Percentiles rank a stretch among this genome's conserved stretches.
Conservation (phyloP, 192 early-diverging fungal genomes). For the Obelidium mucronatum region DNA sequence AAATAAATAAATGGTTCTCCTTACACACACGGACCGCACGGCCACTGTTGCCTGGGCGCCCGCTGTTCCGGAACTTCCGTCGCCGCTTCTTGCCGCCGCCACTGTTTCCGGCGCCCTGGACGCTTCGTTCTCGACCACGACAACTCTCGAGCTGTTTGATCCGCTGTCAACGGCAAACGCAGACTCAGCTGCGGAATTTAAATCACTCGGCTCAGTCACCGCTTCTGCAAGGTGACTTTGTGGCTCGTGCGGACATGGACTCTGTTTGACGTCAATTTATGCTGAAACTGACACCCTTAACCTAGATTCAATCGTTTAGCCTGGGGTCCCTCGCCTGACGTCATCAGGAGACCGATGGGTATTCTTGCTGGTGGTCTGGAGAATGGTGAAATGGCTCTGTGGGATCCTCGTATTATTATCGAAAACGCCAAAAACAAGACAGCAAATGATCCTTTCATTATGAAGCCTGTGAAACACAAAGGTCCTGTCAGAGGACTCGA, state of each 20-base stretch:
- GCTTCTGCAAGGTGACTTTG: constrained; percentile 68
- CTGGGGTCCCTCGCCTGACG: constrained; percentile 64
- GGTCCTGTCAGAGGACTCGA: constrained; percentile 91
- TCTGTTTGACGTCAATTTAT: not conserved
- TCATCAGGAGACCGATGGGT: constrained; percentile 63
- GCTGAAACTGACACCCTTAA: not conserved
- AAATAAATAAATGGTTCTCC: not conserved
- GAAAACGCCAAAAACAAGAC: constrained; percentile 54
- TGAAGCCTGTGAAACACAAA: constrained; percentile 76
- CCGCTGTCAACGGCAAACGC: constrained; percentile 57
- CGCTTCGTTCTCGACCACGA: constrained; percentile 89
- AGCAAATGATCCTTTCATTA: constrained; percentile 61
- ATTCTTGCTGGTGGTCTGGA: constrained; percentile 94
- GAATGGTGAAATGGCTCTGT: constrained; percentile 89
- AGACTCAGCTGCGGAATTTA: no score
- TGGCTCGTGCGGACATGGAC: not conserved
- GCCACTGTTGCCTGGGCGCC: constrained; percentile 90
- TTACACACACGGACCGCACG: constrained; percentile 70
- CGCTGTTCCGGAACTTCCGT: constrained; percentile 64
- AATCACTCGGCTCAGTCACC: constrained; percentile 61
- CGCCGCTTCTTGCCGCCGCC: constrained; percentile 81
- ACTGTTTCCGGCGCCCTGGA: constrained; percentile 97
- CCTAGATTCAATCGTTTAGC: constrained; percentile 87
- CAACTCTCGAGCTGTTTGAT: constrained; percentile 89
- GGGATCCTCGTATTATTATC: constrained; percentile 81